Conservation (phyloP, 768 basidiomycete genomes). For the Terana coerulea region DNA sequence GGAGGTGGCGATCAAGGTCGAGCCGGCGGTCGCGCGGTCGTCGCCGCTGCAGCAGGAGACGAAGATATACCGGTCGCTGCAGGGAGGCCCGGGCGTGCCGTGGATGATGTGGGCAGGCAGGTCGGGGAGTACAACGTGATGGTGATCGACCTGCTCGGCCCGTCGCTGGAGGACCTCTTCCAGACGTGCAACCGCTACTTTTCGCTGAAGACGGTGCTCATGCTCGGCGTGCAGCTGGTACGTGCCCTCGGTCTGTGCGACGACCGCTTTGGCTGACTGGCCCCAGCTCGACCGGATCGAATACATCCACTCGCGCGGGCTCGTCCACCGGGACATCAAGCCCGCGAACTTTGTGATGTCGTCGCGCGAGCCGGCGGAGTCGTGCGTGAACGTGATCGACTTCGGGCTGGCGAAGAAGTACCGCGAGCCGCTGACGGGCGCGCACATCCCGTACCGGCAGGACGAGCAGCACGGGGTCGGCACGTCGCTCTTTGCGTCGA, state of each 20-base stretch:
- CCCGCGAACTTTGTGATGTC: constrained; percentile 99
- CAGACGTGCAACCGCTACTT: constrained; percentile 90
- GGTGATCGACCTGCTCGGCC: constrained; percentile 95
- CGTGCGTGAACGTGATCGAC: constrained; percentile 87
- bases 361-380: constrained; percentile 55
- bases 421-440: constrained; percentile 58
- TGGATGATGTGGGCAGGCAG: constrained; percentile 92
- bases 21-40: constrained; percentile 50
- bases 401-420: constrained; percentile 83
- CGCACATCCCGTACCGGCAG: constrained; percentile 70
- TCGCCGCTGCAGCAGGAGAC: constrained; percentile 80
- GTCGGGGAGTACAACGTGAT: constrained; percentile 97
- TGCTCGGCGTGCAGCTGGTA: constrained; percentile 93
- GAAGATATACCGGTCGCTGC: constrained; percentile 88
- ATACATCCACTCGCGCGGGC: constrained; percentile 93
- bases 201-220: constrained; percentile 88
- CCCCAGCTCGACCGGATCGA: constrained; percentile 88
- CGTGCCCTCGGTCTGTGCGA: constrained; percentile 26
- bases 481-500: constrained; percentile 69
- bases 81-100: constrained; percentile 85
- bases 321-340: constrained; percentile 96
- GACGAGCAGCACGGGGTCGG: constrained; percentile 78
- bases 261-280: constrained; percentile 9
- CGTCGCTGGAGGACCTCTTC: constrained; percentile 83
- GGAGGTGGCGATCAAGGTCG: constrained; percentile 81